phyloP scores from a whole-genome alignment of 2,329 filamentous ascomycete genomes.

The Elsinoe arachidis region DNA sequence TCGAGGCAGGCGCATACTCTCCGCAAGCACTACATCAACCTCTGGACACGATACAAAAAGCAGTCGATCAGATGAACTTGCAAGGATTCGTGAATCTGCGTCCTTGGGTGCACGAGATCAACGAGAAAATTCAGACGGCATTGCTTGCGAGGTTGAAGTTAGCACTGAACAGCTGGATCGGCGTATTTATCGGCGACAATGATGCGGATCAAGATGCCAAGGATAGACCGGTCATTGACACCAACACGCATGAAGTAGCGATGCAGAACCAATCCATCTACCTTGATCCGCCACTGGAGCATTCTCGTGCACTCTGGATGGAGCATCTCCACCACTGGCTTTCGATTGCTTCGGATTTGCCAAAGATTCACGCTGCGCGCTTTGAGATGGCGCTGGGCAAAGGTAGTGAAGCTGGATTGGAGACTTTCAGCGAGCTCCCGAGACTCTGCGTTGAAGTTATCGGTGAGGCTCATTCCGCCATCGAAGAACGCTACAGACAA shows the following conservation, averaged over 20 bases:
- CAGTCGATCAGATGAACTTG: constrained; percentile 91
- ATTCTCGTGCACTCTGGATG: constrained; percentile 87
- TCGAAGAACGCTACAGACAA: constrained; percentile 73
- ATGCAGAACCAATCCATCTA: constrained; percentile 99
- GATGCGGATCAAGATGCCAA: constrained; percentile 30
- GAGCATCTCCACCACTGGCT: constrained; percentile 89
- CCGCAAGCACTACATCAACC: constrained; percentile 68
- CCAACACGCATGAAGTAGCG: constrained; percentile 79
- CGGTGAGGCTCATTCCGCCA: constrained; percentile 67
- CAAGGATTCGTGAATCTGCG: constrained; percentile 92
- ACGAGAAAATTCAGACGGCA: constrained; percentile 71
- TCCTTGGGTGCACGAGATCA: constrained; percentile 82
- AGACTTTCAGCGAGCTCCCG: constrained; percentile 75
- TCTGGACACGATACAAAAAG: constrained; percentile 77
- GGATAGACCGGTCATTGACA: constrained; percentile 59
- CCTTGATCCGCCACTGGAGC: constrained; percentile 85
- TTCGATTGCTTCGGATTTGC: constrained; percentile 81
- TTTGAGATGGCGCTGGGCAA: constrained; percentile 80
- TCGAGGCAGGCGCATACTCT: constrained; percentile 78
- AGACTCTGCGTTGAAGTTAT: constrained; percentile 73
- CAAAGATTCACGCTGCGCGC: constrained; percentile 87
- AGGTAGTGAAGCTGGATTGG: constrained; percentile 48
- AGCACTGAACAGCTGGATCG: constrained; percentile 80
- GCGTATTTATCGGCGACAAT: constrained; percentile 52
- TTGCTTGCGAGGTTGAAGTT: constrained; percentile 74